These are phyloP conservation scores for Penicillium parvum DNA, from an alignment of 495 filamentous ascomycete species.

Conservation along the genomic window DNA sequence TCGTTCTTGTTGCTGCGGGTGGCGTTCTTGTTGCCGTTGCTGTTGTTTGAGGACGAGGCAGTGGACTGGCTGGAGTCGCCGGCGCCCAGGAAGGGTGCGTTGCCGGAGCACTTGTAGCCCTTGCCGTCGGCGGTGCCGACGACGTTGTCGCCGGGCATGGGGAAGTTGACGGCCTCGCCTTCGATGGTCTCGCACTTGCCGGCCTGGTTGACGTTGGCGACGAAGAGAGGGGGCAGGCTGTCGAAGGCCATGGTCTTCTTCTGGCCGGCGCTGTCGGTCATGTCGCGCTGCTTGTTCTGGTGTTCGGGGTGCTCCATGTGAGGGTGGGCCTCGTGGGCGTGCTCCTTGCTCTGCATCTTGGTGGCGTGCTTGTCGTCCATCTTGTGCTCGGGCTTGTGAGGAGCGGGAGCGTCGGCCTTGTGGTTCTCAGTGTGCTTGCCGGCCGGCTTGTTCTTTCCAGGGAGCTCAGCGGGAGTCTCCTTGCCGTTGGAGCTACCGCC, in stretches of 20 bases:
- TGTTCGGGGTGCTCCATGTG: conserved; percentile 10
- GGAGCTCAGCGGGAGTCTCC: background rate
- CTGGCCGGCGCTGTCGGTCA: conserved; percentile 58
- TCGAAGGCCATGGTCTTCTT: conserved; percentile 31
- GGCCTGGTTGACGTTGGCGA: conserved; percentile 51
- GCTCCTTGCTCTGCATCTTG: conserved; percentile 3
- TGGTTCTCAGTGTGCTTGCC: background rate
- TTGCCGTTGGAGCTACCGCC: conserved; percentile 36
- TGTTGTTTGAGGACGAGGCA: background rate
- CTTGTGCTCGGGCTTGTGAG: conserved; percentile 1
- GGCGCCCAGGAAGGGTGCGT: conserved; percentile 21
- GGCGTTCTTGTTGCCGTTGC: background rate
- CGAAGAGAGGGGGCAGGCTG: conserved; percentile 49
- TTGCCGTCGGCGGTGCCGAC: conserved; percentile 16
- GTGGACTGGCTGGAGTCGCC: conserved; percentile 3
- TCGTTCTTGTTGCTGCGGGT: conserved; percentile 5
- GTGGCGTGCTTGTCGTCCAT: no score
- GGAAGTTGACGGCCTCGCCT: conserved; percentile 25
- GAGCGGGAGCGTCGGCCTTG: no score
- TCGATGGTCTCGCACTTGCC: conserved; percentile 32
- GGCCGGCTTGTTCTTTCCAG: background rate
- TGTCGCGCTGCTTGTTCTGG: conserved; percentile 24
- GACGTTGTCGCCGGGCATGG: conserved; percentile 21
- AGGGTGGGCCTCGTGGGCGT: conserved; percentile 6
- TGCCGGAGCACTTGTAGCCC: conserved; percentile 25